Evolutionary conservation across 129 eudicot species (phyloP), one percentile per base, ranked within the genome.

Genomic region (Arctium lappa): DNA sequence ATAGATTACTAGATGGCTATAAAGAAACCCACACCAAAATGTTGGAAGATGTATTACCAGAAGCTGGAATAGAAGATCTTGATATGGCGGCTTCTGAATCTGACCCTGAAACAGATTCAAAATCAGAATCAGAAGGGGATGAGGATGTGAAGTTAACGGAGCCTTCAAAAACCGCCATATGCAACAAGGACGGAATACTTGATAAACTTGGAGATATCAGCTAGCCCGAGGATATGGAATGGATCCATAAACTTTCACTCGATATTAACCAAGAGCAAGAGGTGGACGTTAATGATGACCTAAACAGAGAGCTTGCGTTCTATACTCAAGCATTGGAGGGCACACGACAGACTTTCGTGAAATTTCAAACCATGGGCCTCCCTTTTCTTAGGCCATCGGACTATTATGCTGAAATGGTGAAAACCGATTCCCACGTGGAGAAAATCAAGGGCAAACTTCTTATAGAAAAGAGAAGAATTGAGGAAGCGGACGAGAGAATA

Each of bases 391-490:
- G 98, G 81, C 98, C 98, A 6, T 32, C 88, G 4, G 97, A 94
- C 75, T 94, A 91, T 78, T 92, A 94, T 81, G 96, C 98, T 34
- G 98, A 91, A 82, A 94, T 94, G 98, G 96, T 92, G 88, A 94
- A 94, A 79, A 79, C 91, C 15, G 98, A 94, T 77, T 3, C 82
- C 11, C 98, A 94, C 92, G 92, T 92, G 98, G 96, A 85, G 89
- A 94, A 91, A 79, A 91, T 94, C 6, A 92, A 91, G 91, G 89
- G 96, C 31, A 87, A 89, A 27, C 96, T 94, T 6, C 83, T 94
- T 84, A 85, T 86, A 0, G 96, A 89, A 81, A 92, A 94, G 89
- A 89, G 77, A 79, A 88, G 85, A 88, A 86, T 85, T 0, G 98
- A 94, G 83, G 98, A 94, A 77, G 92, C 95, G 27, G 98, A 94